phyloP scores from a whole-genome alignment of 371 early-diverging fungal genomes.

The Entomophthora muscae region DNA sequence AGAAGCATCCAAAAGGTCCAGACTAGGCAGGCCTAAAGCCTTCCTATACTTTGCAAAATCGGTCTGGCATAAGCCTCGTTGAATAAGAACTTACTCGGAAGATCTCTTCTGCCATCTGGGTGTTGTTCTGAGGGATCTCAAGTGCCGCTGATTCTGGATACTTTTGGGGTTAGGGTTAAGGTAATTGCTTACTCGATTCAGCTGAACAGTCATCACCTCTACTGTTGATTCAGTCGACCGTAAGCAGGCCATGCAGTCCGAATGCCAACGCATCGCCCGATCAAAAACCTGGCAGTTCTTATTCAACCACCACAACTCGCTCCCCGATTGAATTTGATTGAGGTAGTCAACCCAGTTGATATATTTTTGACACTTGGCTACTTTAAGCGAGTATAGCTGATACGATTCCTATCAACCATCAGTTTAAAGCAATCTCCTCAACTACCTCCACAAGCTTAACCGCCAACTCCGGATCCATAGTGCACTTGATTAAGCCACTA shows the following conservation, averaged over 20 bases:
- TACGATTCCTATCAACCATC: neutral
- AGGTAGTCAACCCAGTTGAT: slow-evolving; percentile 4
- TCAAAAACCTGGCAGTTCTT: neutral
- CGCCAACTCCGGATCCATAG: neutral
- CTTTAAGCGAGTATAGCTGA: neutral
- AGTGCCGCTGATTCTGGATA: neutral
- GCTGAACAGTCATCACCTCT: neutral
- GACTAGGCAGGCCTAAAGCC: neutral
- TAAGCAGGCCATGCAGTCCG: neutral
- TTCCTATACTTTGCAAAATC: neutral
- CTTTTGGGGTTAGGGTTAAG: no score
- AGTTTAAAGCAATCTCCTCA: neutral
- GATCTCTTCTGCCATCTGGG: neutral
- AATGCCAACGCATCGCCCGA: neutral
- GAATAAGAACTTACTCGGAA: neutral
- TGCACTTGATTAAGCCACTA: neutral
- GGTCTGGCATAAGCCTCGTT: neutral
- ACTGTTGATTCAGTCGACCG: neutral
- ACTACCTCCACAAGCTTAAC: neutral
- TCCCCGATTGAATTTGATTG: neutral
- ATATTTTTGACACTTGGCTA: neutral
- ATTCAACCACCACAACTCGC: slow-evolving; percentile 1
- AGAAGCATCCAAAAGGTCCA: neutral
- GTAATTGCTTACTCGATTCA: neutral
- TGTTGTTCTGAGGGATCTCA: neutral